Evolutionary conservation across 2,329 filamentous ascomycete species (phyloP).

Genomic region (Fusarium pseudograminearum): DNA sequence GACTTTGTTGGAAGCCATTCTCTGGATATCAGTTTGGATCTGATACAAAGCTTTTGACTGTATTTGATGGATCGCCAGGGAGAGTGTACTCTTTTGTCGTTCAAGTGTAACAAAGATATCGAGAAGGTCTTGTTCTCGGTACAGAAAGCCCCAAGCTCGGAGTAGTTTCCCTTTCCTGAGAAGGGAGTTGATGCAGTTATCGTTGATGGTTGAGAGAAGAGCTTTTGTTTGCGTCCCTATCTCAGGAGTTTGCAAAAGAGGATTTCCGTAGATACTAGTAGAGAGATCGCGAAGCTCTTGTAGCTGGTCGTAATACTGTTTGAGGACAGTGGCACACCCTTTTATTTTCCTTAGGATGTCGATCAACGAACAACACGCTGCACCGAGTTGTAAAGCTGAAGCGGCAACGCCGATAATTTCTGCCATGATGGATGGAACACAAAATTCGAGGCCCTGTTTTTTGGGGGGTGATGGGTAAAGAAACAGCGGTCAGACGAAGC

Average conservation of each 20-base stretch:
- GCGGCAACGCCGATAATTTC: constrained; percentile 43
- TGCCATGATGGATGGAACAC: constrained; percentile 35
- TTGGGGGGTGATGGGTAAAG: neutral
- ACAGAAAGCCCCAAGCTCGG: neutral
- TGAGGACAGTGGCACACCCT: constrained; percentile 28
- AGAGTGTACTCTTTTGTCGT: constrained; percentile 32
- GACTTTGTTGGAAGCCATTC: constrained; percentile 6
- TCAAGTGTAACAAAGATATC: constrained; percentile 35
- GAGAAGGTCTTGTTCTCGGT: constrained; percentile 29
- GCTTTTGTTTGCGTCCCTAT: constrained; percentile 26
- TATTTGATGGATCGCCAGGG: constrained; percentile 24
- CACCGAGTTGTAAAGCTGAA: constrained; percentile 34
- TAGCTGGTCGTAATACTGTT: constrained; percentile 40
- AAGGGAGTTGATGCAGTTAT: constrained; percentile 20
- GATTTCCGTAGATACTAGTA: constrained; percentile 34
- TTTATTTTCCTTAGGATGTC: constrained; percentile 43
- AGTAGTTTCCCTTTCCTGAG: neutral
- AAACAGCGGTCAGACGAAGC: constrained; percentile 23
- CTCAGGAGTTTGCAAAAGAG: constrained; percentile 41
- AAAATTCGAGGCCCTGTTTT: neutral
- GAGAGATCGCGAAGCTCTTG: constrained; percentile 39
- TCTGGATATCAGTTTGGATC: constrained; percentile 3
- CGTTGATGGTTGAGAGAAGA: constrained; percentile 25
- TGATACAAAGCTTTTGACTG: constrained; percentile 57
- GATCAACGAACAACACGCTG: constrained; percentile 28